These are phyloP conservation scores for Dalechampia spathulata DNA, from an alignment of 441 rosid species.

Conservation along the genomic window DNA sequence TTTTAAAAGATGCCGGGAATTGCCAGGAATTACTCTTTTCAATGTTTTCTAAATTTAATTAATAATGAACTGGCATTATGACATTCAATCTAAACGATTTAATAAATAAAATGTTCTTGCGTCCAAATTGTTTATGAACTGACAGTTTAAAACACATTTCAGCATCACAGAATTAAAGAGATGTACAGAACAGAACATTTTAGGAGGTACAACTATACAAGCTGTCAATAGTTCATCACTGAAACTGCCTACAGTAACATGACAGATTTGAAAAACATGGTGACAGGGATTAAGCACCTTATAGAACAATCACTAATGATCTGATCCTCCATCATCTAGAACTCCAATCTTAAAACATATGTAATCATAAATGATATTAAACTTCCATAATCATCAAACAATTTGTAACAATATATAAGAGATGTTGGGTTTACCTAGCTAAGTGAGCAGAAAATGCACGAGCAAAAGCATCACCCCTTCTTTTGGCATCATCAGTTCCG, in stretches of 20 bases:
- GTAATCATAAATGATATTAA: not conserved
- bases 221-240: not conserved
- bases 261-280: not conserved
- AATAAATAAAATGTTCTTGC: no score
- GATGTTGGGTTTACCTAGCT: slow-evolving; percentile 52
- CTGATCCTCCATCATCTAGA: no score
- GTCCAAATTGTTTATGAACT: not conserved
- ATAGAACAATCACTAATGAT: not conserved
- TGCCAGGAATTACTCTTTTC: no score
- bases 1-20: no score
- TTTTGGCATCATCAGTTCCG: slow-evolving; percentile 93
- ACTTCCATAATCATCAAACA: no score
- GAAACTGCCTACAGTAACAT: not conserved
- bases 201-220: not conserved
- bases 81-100: no score
- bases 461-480: slow-evolving; percentile 99
- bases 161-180: not conserved
- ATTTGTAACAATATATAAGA: not conserved
- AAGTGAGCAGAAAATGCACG: slow-evolving; percentile 98
- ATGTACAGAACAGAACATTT: not conserved
- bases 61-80: no score
- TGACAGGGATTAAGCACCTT: not conserved
- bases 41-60: no score
- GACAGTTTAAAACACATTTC: not conserved
- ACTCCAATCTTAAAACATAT: no score